Evolutionary conservation across 148 eudicot genomes (phyloP), one percentile per base, ranked within the genome.

Genomic region (Vaccinium macrocarpon): DNA sequence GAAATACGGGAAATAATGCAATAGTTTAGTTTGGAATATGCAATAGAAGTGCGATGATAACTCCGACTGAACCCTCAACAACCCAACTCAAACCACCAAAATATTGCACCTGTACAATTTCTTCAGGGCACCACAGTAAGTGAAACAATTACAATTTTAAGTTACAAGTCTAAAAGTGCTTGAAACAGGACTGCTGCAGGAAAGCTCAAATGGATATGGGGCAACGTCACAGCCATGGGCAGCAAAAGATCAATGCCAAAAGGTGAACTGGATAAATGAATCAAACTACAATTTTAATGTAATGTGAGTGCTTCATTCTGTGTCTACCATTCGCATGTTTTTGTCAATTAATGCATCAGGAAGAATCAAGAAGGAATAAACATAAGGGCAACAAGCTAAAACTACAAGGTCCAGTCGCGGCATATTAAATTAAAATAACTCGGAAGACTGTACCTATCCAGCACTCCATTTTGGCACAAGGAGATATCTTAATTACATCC

Each of bases 401-500:
- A 71, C 78, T 53, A 23, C 16, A 52, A 82, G 9, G 42, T 68
- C 9, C 56, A 79, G 19, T 42, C 48, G 16, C 71, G 62, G 56
- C 49, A 85, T 5, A 73, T 8, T 42, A n/a, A 70, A 57, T 56
- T 35, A 48, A 71, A 48, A 83, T 42, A 53, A 66, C 62, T 74
- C 38, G 23, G 59, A 75, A 15, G 32, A 70, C n/a, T 86, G 78
- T 93, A 97, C 99, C 99, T 92, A 97, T 93, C 99, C 99, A 97
- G 85, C 98, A 92, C 91, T 97, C 98, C 97, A 94, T 90, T 86
- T 95, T 92, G 52, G 99, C 99, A 93, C 98, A 94, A 80, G 99
- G 99, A 56, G 96, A 90, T 90, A 95, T 94, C 88, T 95, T 97
- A 85, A 97, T 97, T 59, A 97, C 99, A 90, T 95, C 98, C 55